Percentiles rank a stretch among this genome's conserved stretches.
phyloP scores from a whole-genome alignment of 805 yeast species.

The Cyberlindnera veronae region DNA sequence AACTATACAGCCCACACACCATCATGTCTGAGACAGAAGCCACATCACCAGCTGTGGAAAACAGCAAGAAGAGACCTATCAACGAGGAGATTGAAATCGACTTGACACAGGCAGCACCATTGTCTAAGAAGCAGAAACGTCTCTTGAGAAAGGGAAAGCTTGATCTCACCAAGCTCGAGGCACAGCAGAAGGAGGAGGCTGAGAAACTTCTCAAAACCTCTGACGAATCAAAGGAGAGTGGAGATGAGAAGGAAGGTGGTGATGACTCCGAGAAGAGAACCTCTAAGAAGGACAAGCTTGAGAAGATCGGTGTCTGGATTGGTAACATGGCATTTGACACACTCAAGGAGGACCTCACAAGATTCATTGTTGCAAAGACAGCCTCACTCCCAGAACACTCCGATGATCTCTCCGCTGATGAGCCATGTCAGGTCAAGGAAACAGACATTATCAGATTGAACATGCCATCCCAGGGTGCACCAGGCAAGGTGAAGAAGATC shows the following conservation, averaged over 20 bases:
- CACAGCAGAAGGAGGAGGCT: constrained; percentile 36
- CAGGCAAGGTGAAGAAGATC: constrained; percentile 48
- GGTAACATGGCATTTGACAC: constrained; percentile 91
- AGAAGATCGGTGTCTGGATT: constrained; percentile 80
- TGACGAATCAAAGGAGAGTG: constrained; percentile 30
- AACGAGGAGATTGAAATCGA: constrained; percentile 58
- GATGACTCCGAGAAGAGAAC: constrained; percentile 3
- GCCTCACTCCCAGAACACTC: constrained; percentile 32
- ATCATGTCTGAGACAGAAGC: constrained; percentile 8
- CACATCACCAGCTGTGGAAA: neutral
- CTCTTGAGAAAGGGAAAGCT: constrained; percentile 72
- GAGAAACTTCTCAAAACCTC: constrained; percentile 38
- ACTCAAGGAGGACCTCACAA: constrained; percentile 63
- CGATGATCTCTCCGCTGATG: constrained; percentile 28
- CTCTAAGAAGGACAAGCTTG: constrained; percentile 37
- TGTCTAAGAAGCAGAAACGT: constrained; percentile 90
- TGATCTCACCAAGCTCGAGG: constrained; percentile 52
- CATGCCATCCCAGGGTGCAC: constrained; percentile 56
- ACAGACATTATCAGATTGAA: constrained; percentile 71
- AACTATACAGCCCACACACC: neutral
- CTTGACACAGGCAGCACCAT: constrained; percentile 67
- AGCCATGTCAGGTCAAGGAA: constrained; percentile 40
- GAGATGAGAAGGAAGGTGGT: constrained; percentile 17
- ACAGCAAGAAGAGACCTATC: constrained; percentile 21
- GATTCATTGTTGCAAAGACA: constrained; percentile 63